Percentiles rank a stretch among this genome's conserved stretches.
Evolutionary conservation across 2,329 filamentous ascomycete genomes (phyloP).

Genomic region (Ilyonectria destructans): DNA sequence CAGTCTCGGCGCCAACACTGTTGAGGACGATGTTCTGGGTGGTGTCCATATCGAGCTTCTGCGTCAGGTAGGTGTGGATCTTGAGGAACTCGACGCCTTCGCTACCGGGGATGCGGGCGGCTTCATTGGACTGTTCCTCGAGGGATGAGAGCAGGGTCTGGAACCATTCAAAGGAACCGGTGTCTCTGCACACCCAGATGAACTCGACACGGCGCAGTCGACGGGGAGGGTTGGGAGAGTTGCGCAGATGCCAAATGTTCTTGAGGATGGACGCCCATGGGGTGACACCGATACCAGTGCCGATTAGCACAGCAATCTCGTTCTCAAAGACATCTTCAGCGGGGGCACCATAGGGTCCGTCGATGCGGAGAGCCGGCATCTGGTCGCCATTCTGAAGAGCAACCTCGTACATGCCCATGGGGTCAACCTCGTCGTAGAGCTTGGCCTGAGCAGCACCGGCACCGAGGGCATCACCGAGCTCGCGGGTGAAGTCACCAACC

Average conservation of each 20-base stretch:
- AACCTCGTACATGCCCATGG: slow-evolving; percentile 98
- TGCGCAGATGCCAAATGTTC: slow-evolving; percentile 97
- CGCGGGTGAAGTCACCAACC: slow-evolving; percentile 94
- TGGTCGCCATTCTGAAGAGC: slow-evolving; percentile 92
- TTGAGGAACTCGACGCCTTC: slow-evolving; percentile 89
- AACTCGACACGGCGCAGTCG: slow-evolving; percentile 97
- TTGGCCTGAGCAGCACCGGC: slow-evolving; percentile 90
- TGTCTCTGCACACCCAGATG: slow-evolving; percentile 98
- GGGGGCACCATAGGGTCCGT: slow-evolving; percentile 96
- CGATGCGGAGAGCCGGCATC: slow-evolving; percentile 92
- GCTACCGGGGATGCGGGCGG: slow-evolving; percentile 77
- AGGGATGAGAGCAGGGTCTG: slow-evolving; percentile 93
- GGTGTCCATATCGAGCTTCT: slow-evolving; percentile 92
- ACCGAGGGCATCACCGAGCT: slow-evolving; percentile 96
- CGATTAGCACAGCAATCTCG: slow-evolving; percentile 88
- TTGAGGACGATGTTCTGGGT: slow-evolving; percentile 98
- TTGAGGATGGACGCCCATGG: slow-evolving; percentile 92
- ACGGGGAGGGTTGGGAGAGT: slow-evolving; percentile 88
- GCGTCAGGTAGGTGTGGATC: slow-evolving; percentile 98
- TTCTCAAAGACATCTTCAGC: slow-evolving; percentile 98
- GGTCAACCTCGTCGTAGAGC: slow-evolving; percentile 91
- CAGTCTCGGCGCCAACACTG: slow-evolving; percentile 88
- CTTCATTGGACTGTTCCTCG: slow-evolving; percentile 85
- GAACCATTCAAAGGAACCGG: slow-evolving; percentile 98
- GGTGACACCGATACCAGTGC: slow-evolving; percentile 89